These are phyloP conservation scores for Scleroderma bovista DNA, from an alignment of 768 basidiomycete species.

Conservation along the genomic window DNA sequence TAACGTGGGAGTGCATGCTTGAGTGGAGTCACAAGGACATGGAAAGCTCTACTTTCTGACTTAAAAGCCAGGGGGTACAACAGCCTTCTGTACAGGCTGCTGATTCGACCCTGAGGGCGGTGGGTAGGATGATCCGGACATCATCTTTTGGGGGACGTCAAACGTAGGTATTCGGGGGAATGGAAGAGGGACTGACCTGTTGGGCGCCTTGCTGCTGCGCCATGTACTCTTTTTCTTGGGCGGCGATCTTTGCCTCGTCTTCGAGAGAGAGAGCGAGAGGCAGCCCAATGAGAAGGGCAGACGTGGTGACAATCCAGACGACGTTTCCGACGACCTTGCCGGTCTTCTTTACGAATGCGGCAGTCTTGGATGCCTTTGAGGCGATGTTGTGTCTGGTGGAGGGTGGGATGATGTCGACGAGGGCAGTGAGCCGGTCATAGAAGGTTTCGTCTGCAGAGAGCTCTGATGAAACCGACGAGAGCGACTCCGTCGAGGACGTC, in stretches of 20 bases:
- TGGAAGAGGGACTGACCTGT: constrained; percentile 50
- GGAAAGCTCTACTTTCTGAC: not conserved
- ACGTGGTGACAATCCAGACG: constrained; percentile 94
- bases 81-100: constrained; percentile 38
- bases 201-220: constrained; percentile 92
- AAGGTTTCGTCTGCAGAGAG: constrained; percentile 72
- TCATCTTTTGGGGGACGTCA: constrained; percentile 48
- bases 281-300: constrained; percentile 87
- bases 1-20: constrained; percentile 5
- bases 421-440: constrained; percentile 81
- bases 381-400: constrained; percentile 75
- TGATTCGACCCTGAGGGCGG: constrained; percentile 36
- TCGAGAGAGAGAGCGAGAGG: constrained; percentile 91
- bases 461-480: constrained; percentile 76
- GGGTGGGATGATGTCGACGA: constrained; percentile 95
- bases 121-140: constrained; percentile 54
- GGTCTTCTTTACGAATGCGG: constrained; percentile 58
- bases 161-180: constrained; percentile 4
- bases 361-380: constrained; percentile 53
- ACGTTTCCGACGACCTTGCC: constrained; percentile 77
- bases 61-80: constrained; percentile 87
- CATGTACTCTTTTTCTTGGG: constrained; percentile 90
- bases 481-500: constrained; percentile 61
- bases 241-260: constrained; percentile 91
- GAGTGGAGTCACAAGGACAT: constrained; percentile 6